Evolutionary conservation across 176 grass and related monocot species (phyloP), one percentile per base, ranked within the genome.

Genomic region (Oryza longistaminata): DNA sequence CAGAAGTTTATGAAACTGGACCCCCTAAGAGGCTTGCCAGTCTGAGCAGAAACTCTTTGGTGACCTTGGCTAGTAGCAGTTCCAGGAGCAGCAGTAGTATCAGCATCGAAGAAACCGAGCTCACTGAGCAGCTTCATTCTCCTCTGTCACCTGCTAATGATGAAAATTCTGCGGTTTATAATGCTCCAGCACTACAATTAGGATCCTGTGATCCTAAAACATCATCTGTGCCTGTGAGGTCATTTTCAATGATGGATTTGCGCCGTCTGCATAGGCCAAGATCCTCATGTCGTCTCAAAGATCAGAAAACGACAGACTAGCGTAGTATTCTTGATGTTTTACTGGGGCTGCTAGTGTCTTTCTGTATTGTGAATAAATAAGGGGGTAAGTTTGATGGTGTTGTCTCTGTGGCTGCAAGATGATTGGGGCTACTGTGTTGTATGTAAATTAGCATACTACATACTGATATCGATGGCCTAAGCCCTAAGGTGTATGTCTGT

Each of bases 31-130:
- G 81, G 55, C 76, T 35, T 43, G 42, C 89, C 21, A 87, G 71
- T 71, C 76, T 74, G 40, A 87, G 89, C 71, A 74, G 75, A 44
- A 80, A 35, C 76, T 87, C 76, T 66, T 17, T 81, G 45, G 48
- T 5, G 11, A 68, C 82, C 21, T 60, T 87, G 64, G 74, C 19
- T 66, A 82, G 83, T 70, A 73, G 75, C 74, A 85, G 71, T 85
- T 88, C 85, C 3, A 84, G 83, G 61, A 91, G 89, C 80, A 89
- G 81, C 85, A 72, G 85, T 60, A 48, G 71, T 71, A 88, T 88
- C 49, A 88, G 86, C 73, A 50, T 75, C 39, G 79, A 77, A 71
- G 86, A 88, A 35, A 76, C 46, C 5, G 86, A 77, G 66, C 72
- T 77, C 12, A 50, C 79, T 0, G 65, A 88, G 40, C 86, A 71